Percentiles rank a stretch among this genome's conserved stretches.
Conservation (phyloP, 2,329 filamentous ascomycete genomes). For the Venturia pyrina region DNA sequence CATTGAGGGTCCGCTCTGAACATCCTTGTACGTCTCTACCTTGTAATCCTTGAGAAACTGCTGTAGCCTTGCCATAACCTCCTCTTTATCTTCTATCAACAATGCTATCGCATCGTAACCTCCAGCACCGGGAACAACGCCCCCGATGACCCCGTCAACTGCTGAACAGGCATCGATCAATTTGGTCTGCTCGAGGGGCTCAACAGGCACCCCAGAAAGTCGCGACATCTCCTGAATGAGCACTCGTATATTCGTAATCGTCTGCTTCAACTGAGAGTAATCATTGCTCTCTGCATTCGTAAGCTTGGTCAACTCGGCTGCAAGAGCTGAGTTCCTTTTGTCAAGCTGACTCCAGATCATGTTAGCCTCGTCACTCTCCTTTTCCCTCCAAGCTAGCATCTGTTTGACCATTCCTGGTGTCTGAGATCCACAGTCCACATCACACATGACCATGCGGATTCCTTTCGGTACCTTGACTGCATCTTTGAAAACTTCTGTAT, state of each 20-base stretch:
- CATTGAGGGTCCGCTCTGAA: constrained; percentile 21
- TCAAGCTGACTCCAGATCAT: constrained; percentile 69
- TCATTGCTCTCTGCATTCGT: constrained; percentile 32
- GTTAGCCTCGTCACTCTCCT: constrained; percentile 53
- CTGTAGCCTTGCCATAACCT: constrained; percentile 51
- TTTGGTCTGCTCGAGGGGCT: constrained; percentile 75
- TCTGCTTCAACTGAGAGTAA: constrained; percentile 42
- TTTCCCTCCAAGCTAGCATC: constrained; percentile 70
- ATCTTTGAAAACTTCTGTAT: constrained; percentile 63
- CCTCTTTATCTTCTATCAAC: constrained; percentile 62
- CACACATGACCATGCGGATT: constrained; percentile 79
- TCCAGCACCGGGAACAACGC: constrained; percentile 87
- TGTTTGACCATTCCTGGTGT: constrained; percentile 94
- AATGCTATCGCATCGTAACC: constrained; percentile 85
- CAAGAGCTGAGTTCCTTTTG: constrained; percentile 60
- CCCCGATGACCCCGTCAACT: constrained; percentile 74
- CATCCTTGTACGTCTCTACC: constrained; percentile 4
- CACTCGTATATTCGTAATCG: constrained; percentile 41
- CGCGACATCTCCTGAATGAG: constrained; percentile 68
- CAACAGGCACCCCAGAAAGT: constrained; percentile 71
- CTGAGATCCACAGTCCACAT: constrained; percentile 88
- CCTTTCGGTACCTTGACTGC: constrained; percentile 62
- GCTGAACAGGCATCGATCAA: constrained; percentile 65
- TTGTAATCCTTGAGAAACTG: constrained; percentile 58
- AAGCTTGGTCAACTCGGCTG: constrained; percentile 48